Evolutionary conservation across 2,329 filamentous ascomycete species (phyloP).

Genomic region (Colletotrichum sublineola): DNA sequence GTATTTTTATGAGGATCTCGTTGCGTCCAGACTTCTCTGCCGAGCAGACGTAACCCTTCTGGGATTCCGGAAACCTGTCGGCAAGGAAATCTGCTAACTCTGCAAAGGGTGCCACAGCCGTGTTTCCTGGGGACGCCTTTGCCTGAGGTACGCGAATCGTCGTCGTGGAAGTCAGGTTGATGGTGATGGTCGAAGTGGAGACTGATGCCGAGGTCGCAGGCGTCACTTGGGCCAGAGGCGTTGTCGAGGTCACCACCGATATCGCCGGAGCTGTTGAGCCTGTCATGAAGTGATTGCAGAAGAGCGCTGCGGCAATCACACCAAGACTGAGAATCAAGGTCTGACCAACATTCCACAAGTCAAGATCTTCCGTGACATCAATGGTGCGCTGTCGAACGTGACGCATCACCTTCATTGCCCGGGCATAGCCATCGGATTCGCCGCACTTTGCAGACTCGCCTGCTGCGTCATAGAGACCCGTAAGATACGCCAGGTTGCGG

Average conservation of each 20-base stretch:
- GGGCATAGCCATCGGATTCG: not conserved
- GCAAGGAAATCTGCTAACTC: constrained; percentile 59
- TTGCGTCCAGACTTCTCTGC: constrained; percentile 61
- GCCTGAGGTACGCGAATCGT: constrained; percentile 50
- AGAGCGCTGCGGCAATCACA: constrained; percentile 16
- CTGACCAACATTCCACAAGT: constrained; percentile 23
- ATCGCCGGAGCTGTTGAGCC: constrained; percentile 13
- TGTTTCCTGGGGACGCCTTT: constrained; percentile 46
- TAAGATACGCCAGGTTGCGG: constrained; percentile 64
- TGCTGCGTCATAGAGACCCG: constrained; percentile 51
- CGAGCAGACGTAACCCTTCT: constrained; percentile 57
- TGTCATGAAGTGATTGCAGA: constrained; percentile 23
- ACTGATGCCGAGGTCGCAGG: constrained; percentile 14
- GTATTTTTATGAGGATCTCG: constrained; percentile 68
- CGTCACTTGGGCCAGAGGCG: not conserved
- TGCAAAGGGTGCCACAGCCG: constrained; percentile 53
- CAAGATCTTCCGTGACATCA: constrained; percentile 16
- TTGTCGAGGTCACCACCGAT: constrained; percentile 12
- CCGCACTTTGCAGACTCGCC: constrained; percentile 28
- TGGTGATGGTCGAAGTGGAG: constrained; percentile 51
- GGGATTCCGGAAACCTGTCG: constrained; percentile 50
- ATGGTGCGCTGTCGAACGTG: not conserved
- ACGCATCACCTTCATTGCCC: constrained; percentile 25
- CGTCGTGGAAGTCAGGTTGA: constrained; percentile 55
- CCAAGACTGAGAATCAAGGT: constrained; percentile 10